These are phyloP conservation scores for Pseudocercospora musae DNA, from an alignment of 2,329 filamentous ascomycete genomes.

Conservation along the genomic window DNA sequence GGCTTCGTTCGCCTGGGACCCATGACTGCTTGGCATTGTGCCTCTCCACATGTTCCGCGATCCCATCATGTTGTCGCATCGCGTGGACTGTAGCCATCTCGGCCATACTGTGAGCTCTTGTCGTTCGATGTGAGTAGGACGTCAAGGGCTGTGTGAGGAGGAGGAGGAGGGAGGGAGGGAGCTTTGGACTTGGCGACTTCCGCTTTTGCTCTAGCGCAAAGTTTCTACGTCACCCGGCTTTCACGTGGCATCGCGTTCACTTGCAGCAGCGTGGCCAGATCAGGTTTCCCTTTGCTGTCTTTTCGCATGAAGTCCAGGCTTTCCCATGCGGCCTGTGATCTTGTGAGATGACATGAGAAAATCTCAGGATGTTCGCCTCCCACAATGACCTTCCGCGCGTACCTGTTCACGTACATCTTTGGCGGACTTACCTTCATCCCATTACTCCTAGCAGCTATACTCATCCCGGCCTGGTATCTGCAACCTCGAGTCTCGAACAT, in stretches of 20 bases:
- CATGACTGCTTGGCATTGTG: neutral
- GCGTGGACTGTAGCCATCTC: neutral
- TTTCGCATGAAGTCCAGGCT: neutral
- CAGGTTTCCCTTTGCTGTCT: no score
- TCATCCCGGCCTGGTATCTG: slow-evolving; percentile 67
- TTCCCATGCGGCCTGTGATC: neutral
- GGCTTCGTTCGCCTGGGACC: neutral
- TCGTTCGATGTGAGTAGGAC: neutral
- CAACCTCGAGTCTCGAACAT: slow-evolving; percentile 39
- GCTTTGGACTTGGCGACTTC: neutral
- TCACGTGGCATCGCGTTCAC: slow-evolving; percentile 1
- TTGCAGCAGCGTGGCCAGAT: neutral
- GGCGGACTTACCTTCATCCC: slow-evolving; percentile 88
- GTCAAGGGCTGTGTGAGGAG: neutral
- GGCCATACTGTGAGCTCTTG: neutral
- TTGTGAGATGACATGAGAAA: neutral
- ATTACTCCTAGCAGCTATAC: slow-evolving; percentile 58
- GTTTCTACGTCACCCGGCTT: neutral
- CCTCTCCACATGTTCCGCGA: neutral
- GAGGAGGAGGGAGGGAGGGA: neutral
- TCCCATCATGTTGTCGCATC: neutral
- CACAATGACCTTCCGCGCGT: slow-evolving; percentile 45
- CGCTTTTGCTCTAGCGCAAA: neutral
- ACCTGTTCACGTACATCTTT: slow-evolving; percentile 74
- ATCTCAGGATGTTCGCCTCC: neutral